Conservation (phyloP, 768 basidiomycete species). For the Piloderma croceum region DNA sequence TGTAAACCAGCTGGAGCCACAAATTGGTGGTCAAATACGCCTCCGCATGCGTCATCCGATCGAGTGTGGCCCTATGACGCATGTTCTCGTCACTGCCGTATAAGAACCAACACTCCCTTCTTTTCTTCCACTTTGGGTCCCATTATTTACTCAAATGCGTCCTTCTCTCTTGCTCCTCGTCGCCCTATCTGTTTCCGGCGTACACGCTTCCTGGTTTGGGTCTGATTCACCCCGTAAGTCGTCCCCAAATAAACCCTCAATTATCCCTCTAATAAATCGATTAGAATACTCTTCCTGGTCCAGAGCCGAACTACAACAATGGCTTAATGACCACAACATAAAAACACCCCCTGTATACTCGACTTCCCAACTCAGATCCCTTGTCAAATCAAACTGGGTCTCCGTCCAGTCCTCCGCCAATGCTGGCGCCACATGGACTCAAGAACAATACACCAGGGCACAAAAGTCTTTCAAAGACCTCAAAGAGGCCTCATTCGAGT, state of each 20-base stretch:
- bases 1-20: too few species aligned
- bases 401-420: conserved; percentile 17
- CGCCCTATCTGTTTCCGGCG: conserved; percentile 30
- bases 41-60: too few species aligned
- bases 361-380: conserved; percentile 35
- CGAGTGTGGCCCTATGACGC: too few species aligned
- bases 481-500: conserved; percentile 60
- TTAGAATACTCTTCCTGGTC: conserved; percentile 53
- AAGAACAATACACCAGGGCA: conserved; percentile 57
- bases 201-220: conserved; percentile 52
- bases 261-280: conserved; percentile 3
- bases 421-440: conserved; percentile 46
- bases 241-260: conserved; percentile 6
- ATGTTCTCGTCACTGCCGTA: too few species aligned
- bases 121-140: too few species aligned
- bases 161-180: conserved; percentile 23
- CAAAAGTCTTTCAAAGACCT: conserved; percentile 58
- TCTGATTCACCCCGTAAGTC: conserved; percentile 27
- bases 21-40: too few species aligned
- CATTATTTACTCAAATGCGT: too few species aligned
- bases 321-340: conserved; percentile 66
- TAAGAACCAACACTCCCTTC: too few species aligned
- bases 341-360: conserved; percentile 41
- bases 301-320: conserved; percentile 52
- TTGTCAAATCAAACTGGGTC: conserved; percentile 64